Evolutionary conservation across 1,284 basidiomycete species (phyloP), one percentile per base, ranked within the genome.

Genomic region (Cryptococcus hybrid): DNA sequence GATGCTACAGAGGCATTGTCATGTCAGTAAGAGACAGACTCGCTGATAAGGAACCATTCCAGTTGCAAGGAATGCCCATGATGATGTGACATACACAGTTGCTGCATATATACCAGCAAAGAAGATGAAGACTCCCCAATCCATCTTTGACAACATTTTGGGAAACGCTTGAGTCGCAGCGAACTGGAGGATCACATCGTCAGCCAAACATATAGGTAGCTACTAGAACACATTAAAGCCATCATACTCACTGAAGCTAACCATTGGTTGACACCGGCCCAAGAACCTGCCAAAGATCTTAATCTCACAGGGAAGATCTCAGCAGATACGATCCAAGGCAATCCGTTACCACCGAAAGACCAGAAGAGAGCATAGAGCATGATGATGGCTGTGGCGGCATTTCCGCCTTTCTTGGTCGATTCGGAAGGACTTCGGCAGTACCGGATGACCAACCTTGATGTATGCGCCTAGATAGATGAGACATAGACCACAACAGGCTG

Each of bases 121-220:
- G 66, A 76, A 70, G 52, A 76, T 47, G 58, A 69, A 77, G 13
- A 52, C 52, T 8, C 69, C 68, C 55, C 63, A 72, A 18, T 66
- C 61, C 60, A 65, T 63, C 38, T 54, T 56, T 11, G 74, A 69
- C 51, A 56, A 46, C 60, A 77, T 74, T 46, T 65, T 59, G 13
- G 73, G 73, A 51, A 68, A 66, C 3, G 61, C 55, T 51, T 66
- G 49, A 11, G 70, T 71, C 8, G 66, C 58, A 18, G 62, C 65
- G 51, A 70, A 73, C 44, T 65, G 57, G n/a, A 40, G 63, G 1
- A 51, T 13, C 54, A 51, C 54, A 24, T 51, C 46, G 52, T 53
- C 52, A 43, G 54, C 36, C 15, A 34, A 30, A 44, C 18, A 34
- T n/a, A n/a, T 15, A 12, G 6, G 3, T 37, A 45, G 43, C 43